Evolutionary conservation across 257 asterid species (phyloP).

Genomic region (Asclepias syriaca): DNA sequence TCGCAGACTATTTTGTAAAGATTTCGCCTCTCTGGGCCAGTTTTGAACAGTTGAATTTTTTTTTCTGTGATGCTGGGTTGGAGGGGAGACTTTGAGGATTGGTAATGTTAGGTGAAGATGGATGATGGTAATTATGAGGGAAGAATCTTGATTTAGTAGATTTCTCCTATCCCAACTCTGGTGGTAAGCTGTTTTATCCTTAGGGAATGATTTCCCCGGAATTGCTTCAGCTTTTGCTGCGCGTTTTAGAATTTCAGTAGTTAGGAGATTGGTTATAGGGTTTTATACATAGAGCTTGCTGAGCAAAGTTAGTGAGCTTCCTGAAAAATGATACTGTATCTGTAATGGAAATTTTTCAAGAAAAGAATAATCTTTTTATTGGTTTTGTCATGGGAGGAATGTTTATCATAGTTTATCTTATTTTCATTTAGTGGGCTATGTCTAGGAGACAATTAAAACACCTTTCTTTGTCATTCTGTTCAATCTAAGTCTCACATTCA

Average conservation of each 20-base stretch:
- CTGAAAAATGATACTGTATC: too few relatives aligned
- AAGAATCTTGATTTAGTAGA: neutral
- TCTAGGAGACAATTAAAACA: neutral
- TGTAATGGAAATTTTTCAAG: neutral
- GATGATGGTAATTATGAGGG: neutral
- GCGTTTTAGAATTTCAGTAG: neutral
- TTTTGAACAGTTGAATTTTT: neutral
- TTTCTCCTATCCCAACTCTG: neutral
- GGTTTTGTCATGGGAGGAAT: neutral
- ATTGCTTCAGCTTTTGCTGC: neutral
- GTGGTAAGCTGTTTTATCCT: neutral
- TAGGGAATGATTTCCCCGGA: neutral
- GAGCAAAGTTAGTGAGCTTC: neutral
- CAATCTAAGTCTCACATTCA: neutral
- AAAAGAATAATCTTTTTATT: neutral
- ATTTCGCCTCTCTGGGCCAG: neutral
- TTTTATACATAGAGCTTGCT: neutral
- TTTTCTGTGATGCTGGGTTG: neutral
- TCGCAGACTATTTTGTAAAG: neutral
- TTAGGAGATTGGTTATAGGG: neutral
- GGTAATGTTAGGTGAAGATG: neutral
- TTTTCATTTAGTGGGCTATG: neutral
- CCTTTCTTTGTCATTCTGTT: neutral
- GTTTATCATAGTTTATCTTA: neutral
- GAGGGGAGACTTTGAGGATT: neutral